Conservation (phyloP, 345 rosid species). For the Ceriops tagal region DNA sequence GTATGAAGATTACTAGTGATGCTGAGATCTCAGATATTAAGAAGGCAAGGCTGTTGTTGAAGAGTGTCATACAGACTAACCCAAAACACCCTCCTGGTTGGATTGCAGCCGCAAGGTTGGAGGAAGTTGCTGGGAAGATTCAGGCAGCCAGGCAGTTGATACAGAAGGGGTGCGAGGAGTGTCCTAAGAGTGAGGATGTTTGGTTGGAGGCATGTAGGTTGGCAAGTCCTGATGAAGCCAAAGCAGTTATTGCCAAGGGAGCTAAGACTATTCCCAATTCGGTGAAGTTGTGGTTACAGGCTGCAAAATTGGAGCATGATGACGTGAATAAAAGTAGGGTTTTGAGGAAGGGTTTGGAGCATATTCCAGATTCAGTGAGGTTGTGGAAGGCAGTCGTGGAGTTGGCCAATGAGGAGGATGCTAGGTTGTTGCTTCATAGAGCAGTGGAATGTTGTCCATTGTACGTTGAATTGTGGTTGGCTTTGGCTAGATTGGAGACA, state of each 20-base stretch:
- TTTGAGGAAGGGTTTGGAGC: conserved; percentile 76
- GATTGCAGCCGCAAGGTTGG: conserved; percentile 95
- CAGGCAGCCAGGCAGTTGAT: conserved; percentile 75
- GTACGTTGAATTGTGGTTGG: conserved; percentile 87
- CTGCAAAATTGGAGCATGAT: conserved; percentile 79
- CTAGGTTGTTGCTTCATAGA: conserved; percentile 68
- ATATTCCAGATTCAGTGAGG: conserved; percentile 84
- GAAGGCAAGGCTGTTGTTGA: conserved; percentile 82
- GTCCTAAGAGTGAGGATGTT: conserved; percentile 84
- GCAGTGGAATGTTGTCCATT: conserved; percentile 96
- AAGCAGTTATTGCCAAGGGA: conserved; percentile 82
- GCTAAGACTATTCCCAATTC: conserved; percentile 83
- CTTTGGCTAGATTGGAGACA: conserved; percentile 78
- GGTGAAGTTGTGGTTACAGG: conserved; percentile 86
- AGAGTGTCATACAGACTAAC: conserved; percentile 82
- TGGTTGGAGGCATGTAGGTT: conserved; percentile 94
- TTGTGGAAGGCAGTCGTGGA: conserved; percentile 90
- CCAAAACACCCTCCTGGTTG: conserved; percentile 93
- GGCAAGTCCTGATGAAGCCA: conserved; percentile 82
- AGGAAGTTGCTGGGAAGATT: conserved; percentile 94
- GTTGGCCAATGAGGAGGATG: conserved; percentile 72
- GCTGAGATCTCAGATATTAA: conserved; percentile 90
- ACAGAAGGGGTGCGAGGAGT: conserved; percentile 86
- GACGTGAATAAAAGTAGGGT: conserved; percentile 72
- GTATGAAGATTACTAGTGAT: conserved; percentile 95